Percentiles rank a stretch among this genome's conserved stretches.
These are phyloP conservation scores for Mollisia scopiformis DNA, from an alignment of 2,329 filamentous ascomycete genomes.

Conservation along the genomic window DNA sequence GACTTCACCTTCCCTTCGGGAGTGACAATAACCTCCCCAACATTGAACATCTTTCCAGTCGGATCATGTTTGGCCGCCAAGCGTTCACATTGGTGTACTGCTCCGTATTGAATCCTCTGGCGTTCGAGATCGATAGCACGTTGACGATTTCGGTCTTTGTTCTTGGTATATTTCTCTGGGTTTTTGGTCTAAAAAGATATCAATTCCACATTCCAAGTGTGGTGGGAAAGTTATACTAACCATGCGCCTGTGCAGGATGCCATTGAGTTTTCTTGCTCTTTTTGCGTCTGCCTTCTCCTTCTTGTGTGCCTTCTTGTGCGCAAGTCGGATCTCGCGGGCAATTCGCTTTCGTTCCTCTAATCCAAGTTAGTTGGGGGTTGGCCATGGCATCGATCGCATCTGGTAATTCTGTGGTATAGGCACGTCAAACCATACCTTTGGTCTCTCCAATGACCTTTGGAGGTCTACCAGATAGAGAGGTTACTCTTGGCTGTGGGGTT, in stretches of 20 bases:
- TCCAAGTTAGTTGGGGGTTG: neutral
- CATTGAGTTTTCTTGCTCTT: conserved; percentile 30
- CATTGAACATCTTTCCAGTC: conserved; percentile 37
- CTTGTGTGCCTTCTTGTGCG: conserved; percentile 32
- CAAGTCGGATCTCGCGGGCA: conserved; percentile 23
- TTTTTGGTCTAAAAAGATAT: conserved; percentile 33
- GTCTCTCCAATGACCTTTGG: conserved; percentile 14
- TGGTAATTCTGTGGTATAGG: too few relatives aligned
- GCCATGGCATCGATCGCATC: too few relatives aligned
- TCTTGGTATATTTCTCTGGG: conserved; percentile 39
- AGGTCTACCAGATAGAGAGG: too few relatives aligned
- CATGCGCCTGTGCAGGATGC: conserved; percentile 25
- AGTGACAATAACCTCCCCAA: conserved; percentile 32
- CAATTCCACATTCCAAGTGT: neutral
- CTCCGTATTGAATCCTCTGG: conserved; percentile 34
- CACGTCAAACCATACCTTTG: conserved; percentile 11
- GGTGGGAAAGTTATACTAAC: conserved; percentile 12
- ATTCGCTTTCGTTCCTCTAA: conserved; percentile 30
- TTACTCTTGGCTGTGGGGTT: too few relatives aligned
- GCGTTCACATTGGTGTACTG: conserved; percentile 34
- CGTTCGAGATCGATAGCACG: conserved; percentile 37
- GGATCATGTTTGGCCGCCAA: conserved; percentile 38
- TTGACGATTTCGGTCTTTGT: conserved; percentile 37
- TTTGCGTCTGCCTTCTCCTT: conserved; percentile 33
- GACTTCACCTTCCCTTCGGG: conserved; percentile 36